Conservation (phyloP, 768 basidiomycete species). For the Plicaturopsis crispa region DNA sequence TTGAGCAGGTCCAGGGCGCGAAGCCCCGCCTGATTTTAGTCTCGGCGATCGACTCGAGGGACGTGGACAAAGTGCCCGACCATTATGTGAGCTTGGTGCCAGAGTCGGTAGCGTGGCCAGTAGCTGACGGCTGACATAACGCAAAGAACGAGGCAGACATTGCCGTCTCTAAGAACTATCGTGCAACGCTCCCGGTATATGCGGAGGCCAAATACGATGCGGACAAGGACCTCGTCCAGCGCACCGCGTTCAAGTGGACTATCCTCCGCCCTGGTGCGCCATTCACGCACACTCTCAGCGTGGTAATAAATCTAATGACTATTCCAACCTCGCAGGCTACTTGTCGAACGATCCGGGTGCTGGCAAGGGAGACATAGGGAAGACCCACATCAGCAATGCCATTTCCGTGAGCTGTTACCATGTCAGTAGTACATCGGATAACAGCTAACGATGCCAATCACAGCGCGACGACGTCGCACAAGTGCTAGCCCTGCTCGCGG, state of each 20-base stretch:
- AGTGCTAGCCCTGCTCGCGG: conserved; percentile 36
- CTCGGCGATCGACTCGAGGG: conserved; percentile 51
- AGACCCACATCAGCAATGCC: conserved; percentile 48
- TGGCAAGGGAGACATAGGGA: conserved; percentile 45
- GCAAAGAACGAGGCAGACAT: conserved; percentile 45
- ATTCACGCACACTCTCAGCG: too few relatives aligned
- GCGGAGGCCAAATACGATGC: conserved; percentile 35
- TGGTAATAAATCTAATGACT: too few relatives aligned
- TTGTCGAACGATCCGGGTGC: conserved; percentile 42
- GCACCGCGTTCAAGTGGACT: conserved; percentile 56
- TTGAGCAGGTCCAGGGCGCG: conserved; percentile 39
- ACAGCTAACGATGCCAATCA: too few relatives aligned
- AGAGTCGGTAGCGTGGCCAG: too few relatives aligned
- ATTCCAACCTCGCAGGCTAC: too few relatives aligned
- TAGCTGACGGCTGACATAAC: too few relatives aligned
- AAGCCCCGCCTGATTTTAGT: conserved; percentile 52
- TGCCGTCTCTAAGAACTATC: conserved; percentile 29
- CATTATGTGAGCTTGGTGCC: conserved; percentile 49
- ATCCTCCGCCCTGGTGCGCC: conserved; percentile 58
- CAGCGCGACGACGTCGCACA: conserved; percentile 55
- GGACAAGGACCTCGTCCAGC: conserved; percentile 31
- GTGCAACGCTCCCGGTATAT: conserved; percentile 35
- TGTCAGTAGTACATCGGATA: too few relatives aligned
- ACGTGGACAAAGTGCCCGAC: conserved; percentile 38
- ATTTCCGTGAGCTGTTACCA: too few relatives aligned